These are phyloP conservation scores for Stylosanthes scabra DNA, from an alignment of 331 rosid species.

Conservation along the genomic window DNA sequence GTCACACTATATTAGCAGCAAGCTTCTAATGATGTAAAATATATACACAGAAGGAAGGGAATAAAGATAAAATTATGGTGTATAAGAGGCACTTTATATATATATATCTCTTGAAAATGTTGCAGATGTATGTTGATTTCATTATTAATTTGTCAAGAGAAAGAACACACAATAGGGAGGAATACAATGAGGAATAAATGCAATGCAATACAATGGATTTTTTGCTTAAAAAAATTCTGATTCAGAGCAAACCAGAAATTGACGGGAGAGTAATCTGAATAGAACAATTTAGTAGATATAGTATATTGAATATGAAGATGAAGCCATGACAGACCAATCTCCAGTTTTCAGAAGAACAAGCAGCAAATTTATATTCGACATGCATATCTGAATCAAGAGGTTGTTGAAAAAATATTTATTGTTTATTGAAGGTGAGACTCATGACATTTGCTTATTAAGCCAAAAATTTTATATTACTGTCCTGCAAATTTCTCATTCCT, in stretches of 20 bases:
- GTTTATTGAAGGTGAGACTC: constrained; percentile 22
- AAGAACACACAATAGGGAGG: constrained; percentile 10
- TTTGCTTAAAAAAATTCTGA: too few relatives aligned
- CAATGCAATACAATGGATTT: neutral
- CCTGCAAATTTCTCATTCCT: too few relatives aligned
- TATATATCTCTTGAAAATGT: neutral
- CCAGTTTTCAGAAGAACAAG: neutral
- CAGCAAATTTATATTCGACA: constrained; percentile 2
- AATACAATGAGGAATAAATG: constrained; percentile 16
- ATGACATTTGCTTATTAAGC: neutral
- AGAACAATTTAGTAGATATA: constrained; percentile 12
- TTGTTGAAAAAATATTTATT: constrained; percentile 34
- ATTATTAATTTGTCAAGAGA: constrained; percentile 3
- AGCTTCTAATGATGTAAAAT: constrained; percentile 27
- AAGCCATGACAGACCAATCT: neutral
- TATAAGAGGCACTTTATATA: constrained; percentile 3
- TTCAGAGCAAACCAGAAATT: neutral
- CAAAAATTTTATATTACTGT: neutral
- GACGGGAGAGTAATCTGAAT: constrained; percentile 1
- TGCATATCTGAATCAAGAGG: constrained; percentile 19
- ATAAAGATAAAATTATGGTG: constrained; percentile 31
- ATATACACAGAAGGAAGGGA: constrained; percentile 16
- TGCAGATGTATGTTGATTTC: constrained; percentile 24
- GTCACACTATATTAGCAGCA: constrained; percentile 10
- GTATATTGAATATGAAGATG: neutral